Evolutionary conservation across 2,329 filamentous ascomycete species (phyloP).

Genomic region (Xylaria sp.): DNA sequence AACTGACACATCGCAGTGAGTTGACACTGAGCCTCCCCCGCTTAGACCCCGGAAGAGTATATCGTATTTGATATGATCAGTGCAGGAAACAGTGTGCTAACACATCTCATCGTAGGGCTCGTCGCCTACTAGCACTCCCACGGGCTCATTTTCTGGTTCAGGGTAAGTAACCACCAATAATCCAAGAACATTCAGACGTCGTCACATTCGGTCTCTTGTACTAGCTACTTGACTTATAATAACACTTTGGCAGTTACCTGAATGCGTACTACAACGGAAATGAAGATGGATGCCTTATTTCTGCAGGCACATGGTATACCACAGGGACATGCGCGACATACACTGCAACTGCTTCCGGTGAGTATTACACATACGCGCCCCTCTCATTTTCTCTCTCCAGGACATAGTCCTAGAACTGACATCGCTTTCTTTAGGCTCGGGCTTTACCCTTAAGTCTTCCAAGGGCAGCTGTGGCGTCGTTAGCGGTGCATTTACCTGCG

Average conservation of each 20-base stretch:
- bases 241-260: constrained; percentile 57
- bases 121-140: constrained; percentile 53
- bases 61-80: not conserved
- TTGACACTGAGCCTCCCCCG: not conserved
- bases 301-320: constrained; percentile 73
- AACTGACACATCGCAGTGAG: constrained; percentile 27
- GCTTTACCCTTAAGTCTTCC: constrained; percentile 67
- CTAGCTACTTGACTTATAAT: not conserved
- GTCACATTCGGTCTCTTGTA: not conserved
- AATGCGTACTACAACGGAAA: constrained; percentile 63
- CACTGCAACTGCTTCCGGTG: constrained; percentile 59
- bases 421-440: constrained; percentile 46
- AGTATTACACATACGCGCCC: not conserved
- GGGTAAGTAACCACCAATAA: constrained; percentile 46
- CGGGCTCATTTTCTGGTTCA: constrained; percentile 58
- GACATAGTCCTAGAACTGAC: not conserved
- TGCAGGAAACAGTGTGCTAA: constrained; percentile 20
- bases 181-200: not conserved
- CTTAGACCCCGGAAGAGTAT: not conserved
- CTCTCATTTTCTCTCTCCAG: not conserved
- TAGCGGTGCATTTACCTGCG: constrained; percentile 66
- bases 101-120: constrained; percentile 39
- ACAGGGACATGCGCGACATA: constrained; percentile 75
- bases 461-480: constrained; percentile 70
- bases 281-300: constrained; percentile 74